Evolutionary conservation across 495 filamentous ascomycete species (phyloP).

Genomic region (Xylaria intraflava): DNA sequence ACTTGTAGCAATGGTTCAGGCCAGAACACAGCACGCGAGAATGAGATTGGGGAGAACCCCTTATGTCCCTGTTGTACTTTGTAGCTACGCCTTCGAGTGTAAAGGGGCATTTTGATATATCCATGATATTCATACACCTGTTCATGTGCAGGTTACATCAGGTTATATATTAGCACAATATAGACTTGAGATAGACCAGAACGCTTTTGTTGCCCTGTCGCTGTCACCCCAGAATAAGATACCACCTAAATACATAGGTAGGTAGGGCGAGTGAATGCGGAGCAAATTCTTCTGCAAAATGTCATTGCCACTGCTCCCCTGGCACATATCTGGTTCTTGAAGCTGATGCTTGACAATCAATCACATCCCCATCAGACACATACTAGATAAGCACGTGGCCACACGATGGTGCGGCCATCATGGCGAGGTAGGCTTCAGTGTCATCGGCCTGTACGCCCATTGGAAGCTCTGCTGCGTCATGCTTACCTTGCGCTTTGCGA

Average conservation of each 20-base stretch:
- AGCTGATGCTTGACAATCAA: conserved; percentile 1
- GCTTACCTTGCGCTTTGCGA: too few relatives aligned
- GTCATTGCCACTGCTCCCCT: neutral
- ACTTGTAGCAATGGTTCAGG: too few relatives aligned
- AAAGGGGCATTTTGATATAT: neutral
- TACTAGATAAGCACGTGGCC: neutral
- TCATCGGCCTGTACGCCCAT: neutral
- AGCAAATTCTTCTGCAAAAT: neutral
- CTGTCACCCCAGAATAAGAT: neutral
- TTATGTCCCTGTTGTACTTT: too few relatives aligned
- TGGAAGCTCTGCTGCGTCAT: neutral
- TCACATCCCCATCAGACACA: neutral
- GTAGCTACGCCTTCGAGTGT: neutral
- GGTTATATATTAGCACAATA: neutral
- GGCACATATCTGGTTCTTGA: conserved; percentile 7
- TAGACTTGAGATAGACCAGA: neutral
- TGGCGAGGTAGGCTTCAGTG: neutral
- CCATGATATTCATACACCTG: neutral
- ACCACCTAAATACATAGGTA: too few relatives aligned
- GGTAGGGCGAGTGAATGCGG: too few relatives aligned
- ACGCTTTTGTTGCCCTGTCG: neutral
- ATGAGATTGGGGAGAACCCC: too few relatives aligned
- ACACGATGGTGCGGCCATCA: neutral
- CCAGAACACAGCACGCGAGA: too few relatives aligned
- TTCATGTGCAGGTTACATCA: neutral